Evolutionary conservation across 768 basidiomycete genomes (phyloP).

Genomic region (Serpula lacrymans): DNA sequence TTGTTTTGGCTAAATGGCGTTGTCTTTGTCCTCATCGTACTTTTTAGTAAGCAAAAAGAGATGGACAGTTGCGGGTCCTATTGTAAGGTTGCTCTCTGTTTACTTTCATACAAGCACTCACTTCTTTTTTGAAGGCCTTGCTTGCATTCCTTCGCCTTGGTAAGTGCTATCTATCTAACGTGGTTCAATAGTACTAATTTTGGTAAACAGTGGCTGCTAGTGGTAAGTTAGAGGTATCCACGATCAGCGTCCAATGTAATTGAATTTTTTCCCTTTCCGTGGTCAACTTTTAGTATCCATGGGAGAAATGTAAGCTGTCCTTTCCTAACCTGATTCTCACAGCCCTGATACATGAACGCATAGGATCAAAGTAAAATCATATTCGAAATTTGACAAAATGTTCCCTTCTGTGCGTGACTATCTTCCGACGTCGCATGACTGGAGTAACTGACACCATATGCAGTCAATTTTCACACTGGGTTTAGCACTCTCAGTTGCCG

Average conservation of each 20-base stretch:
- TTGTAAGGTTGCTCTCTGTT: too few relatives aligned
- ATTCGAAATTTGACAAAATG: slow-evolving; percentile 4
- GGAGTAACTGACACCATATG: not conserved
- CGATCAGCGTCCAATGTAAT: too few relatives aligned
- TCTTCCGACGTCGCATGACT: too few relatives aligned
- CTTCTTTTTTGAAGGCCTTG: slow-evolving; percentile 7
- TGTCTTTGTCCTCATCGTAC: too few relatives aligned
- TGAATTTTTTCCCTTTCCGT: too few relatives aligned
- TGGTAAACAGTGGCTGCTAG: slow-evolving; percentile 15
- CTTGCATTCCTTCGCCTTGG: slow-evolving; percentile 17
- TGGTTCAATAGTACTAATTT: too few relatives aligned
- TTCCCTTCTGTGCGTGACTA: slow-evolving; percentile 10
- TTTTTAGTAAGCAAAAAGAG: slow-evolving; percentile 13
- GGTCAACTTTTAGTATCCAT: too few relatives aligned
- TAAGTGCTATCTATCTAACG: too few relatives aligned
- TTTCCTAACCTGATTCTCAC: too few relatives aligned
- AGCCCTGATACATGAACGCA: too few relatives aligned
- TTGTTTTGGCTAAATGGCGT: too few relatives aligned
- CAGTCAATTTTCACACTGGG: slow-evolving; percentile 48
- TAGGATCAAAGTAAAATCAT: slow-evolving; percentile 14
- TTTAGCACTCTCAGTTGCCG: slow-evolving; percentile 39
- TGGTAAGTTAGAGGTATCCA: too few relatives aligned
- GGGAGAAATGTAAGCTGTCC: slow-evolving; percentile 21
- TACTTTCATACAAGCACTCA: not conserved
- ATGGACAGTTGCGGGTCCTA: slow-evolving; percentile 10